Evolutionary conservation across 768 basidiomycete species (phyloP), one percentile per base, ranked within the genome.

Genomic region (Tephrocybe sp.): DNA sequence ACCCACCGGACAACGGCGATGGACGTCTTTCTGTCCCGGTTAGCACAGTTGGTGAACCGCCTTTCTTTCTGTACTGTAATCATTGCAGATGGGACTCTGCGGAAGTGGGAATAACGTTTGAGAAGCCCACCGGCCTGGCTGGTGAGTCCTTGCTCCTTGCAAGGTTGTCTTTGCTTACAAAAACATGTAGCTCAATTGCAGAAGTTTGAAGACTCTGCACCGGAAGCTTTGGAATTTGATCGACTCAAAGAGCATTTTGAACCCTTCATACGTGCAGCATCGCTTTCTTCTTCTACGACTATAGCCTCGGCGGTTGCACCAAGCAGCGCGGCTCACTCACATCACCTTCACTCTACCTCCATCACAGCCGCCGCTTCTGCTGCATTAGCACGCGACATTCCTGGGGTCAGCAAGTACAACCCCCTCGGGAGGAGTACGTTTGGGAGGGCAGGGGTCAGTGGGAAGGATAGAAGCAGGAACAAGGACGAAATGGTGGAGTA

Each of bases 221-320:
- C 88, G 9, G 93, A 91, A 51, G 81, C 83, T 10, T 72, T 93
- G 56, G 95, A 97, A 68, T 94, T 97, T 63, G 97, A 99, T 59
- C 83, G 88, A 54, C 69, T 99, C 61, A 96, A 96, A 71, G 93
- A 97, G 62, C 95, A 98, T 69, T 94, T 98, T 74, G 97, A 98
- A 66, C 90, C 93, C 49, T 90, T 92, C 75, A 73, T 99, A 69
- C 86, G 93, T 71, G 82, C 88, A 77, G 84, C 89, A 55, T 81
- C 86, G 53, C 75, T 82, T 69, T 84, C 87, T 63, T 78, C 86
- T 69, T 85, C 85, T 66, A 75, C 80, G 62, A 70, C 78, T 41
- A 62, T 71, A 75, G 61, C 66, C 47, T 68, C 72, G 60, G 60
- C 67, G 54, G 71, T 77, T 66, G 62, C 71, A 50, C 72, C 71